Evolutionary conservation across 2,329 filamentous ascomycete species (phyloP), one percentile per base, ranked within the genome.

Genomic region (Drechslera avenae): DNA sequence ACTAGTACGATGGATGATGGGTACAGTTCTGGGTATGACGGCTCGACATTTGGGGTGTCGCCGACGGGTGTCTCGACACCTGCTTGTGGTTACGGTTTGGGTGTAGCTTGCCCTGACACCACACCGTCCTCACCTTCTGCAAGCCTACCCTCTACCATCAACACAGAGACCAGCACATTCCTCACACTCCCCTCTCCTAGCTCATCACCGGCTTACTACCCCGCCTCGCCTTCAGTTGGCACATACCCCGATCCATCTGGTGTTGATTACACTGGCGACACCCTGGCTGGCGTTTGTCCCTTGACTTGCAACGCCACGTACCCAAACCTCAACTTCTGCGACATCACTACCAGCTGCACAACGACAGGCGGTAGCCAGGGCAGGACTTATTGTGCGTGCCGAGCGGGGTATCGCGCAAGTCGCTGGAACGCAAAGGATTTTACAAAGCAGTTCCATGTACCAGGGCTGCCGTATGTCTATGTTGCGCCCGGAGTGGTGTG

Each of bases 311-410:
- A 66, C 37, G 60, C 64, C 0, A 63, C 61, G 52, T 52, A 65
- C 42, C 61, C 64, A 7, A 39, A 50, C 0, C 36, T 52, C 32
- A 68, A 67, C 52, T 60, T 59, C 49, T 70, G 66, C 54, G 64
- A 66, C 43, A 50, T 52, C 34, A 59, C 62, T 2, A 62, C 64
- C 0, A 52, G 59, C 26, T 68, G 66, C 46, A 45, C 55, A 0
- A 66, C 63, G 0, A 60, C 60, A 9, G 62, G 63, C 4, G 63
- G 59, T 4, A 5, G 2, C 13, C 6, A 34, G 7, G 57, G 49
- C 45, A 62, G 61, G 26, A 61, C 65, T 54, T 66, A 67, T 52
- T 69, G 67, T 35, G 63, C 63, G 3, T 71, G 66, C 57, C 45
- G 64, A 16, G 65, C 65, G 17, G 67, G 66, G 1, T 69, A 47